Evolutionary conservation across 208 protist genomes (phyloP), one percentile per base, ranked within the genome.

Genomic region (Phytomonas sp.): DNA sequence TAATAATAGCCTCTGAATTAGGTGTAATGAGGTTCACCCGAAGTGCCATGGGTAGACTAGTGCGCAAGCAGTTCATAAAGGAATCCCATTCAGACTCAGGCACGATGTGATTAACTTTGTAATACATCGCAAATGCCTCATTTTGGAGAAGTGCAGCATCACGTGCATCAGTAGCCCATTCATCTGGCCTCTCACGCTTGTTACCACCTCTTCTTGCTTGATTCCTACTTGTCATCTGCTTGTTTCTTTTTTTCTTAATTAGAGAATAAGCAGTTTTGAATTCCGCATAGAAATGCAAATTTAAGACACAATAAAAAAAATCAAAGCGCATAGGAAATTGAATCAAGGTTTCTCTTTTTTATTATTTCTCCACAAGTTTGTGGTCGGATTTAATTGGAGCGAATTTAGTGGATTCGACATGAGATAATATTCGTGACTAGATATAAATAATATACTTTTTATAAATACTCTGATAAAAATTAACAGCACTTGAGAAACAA

Each of bases 1-100:
- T 49, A 4, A 42, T 2, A 16, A 94, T 73, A 3, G 67, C 76
- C 16, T 78, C 74, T 12, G 78, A 69, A 40, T 78, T 66, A 7
- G 73, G 75, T 26, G 73, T 31, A 26, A 77, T 60, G 23, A 71
- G 56, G 69, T 91, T 88, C 16, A 94, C 77, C 59, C 88, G 85
- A 29, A 93, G 60, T 16, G 87, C 68, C 79, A 86, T 91, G 32
- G 92, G 92, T 10, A 97, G 72, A n/a, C 79, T 70, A 29, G 79
- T 81, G 61, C 82, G 89, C 59, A 94, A 72, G 69, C 80, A 89
- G 12, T 68, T 65, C 69, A 85, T 80, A 29, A 92, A 89, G 0
- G 72, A 42, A 29, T 73, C 77, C 84, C 86, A 94, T 70, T 96
- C 86, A 33, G 42, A 67, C 1, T 78, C 72, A 4, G 80, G 70